A percentile compares a stretch with the other conserved stretches of the same genome.
Evolutionary conservation across 176 grass and related monocot genomes (phyloP).

Genomic region (Raddia guianensis): DNA sequence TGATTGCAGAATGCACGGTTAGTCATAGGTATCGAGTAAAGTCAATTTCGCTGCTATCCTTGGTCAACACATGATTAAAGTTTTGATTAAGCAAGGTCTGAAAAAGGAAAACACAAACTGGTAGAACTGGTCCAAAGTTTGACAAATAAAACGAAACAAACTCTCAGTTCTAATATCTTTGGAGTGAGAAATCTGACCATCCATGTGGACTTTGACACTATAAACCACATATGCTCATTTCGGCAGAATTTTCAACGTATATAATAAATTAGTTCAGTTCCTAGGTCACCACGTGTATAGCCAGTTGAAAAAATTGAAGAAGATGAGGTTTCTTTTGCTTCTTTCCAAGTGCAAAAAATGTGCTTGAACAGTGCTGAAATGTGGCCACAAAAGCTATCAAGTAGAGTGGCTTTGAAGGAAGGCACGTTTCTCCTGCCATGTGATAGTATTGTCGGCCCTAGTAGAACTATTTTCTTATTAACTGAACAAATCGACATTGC

Average conservation of each 20-base stretch:
- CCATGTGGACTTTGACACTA: slow-evolving; percentile 23
- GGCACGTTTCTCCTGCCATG: slow-evolving; percentile 44
- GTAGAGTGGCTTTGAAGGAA: slow-evolving; percentile 55
- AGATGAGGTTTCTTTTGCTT: slow-evolving; percentile 54
- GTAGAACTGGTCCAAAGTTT: slow-evolving; percentile 51
- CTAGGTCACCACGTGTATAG: slow-evolving; percentile 16
- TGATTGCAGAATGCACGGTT: background rate
- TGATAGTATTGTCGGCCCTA: slow-evolving; percentile 29
- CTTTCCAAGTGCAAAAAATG: slow-evolving; percentile 50
- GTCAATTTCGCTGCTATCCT: slow-evolving; percentile 38
- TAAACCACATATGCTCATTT: slow-evolving; percentile 13
- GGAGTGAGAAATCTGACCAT: slow-evolving; percentile 38
- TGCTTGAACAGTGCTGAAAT: slow-evolving; percentile 36
- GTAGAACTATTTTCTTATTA: slow-evolving; percentile 28
- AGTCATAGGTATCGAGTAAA: background rate
- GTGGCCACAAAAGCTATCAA: slow-evolving; percentile 46
- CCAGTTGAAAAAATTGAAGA: slow-evolving; percentile 42
- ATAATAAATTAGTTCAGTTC: slow-evolving; percentile 19
- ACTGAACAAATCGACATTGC: slow-evolving; percentile 27
- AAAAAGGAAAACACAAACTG: slow-evolving; percentile 24
- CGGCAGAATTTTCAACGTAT: slow-evolving; percentile 15
- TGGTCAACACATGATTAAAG: slow-evolving; percentile 40
- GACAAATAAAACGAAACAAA: slow-evolving; percentile 18
- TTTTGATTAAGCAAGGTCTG: slow-evolving; percentile 29
- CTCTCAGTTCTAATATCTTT: background rate